Base-by-base conservation (phyloP, 163 green algal species). In the Scenedesmus sp. region DNA sequence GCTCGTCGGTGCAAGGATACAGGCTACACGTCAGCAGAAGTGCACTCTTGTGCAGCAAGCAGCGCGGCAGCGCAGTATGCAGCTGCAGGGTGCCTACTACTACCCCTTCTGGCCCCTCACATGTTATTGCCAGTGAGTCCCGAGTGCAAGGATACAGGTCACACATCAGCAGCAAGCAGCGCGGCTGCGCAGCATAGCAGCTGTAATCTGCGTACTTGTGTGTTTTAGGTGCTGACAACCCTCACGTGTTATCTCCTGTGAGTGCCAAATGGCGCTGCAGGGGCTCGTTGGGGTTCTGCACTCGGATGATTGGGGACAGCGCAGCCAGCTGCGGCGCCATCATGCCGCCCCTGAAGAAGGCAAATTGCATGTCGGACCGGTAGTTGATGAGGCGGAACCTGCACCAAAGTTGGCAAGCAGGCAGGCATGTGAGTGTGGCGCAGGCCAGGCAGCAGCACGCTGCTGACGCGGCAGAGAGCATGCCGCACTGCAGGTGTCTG, bases 361-460 rank as follows among this genome's bases (percentile, higher is more conserved):
- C 93, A 57, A 98, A 96, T 13, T 92, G 92, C 77, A 97, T 83
- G 81, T 94, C 91, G n/a, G 90, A 66, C 0, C 96, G 92, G 85
- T 97, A 94, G 93, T 97, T 98, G 85, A 97, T 93, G 54, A 97
- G 76, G 1, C 93, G 92, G 91, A 98, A 97, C 7, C 96, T 98
- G 96, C 67, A 70, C 16, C 16, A n/a, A 56, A 64, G 57, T 66
- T 12, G 7, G 0, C n/a, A 26, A 20, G 54, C 23, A 60, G 3
- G 64, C 70, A 79, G 70, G 4, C 23, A 79, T 15, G 70, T 15
- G 59, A 52, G 70, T 15, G 59, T 23, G 46, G 67, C 4, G 90
- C 6, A 18, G 6, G 26, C 15, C 55, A 91, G 88, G 34, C 77
- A 59, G 26, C 77, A 2, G 77, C 74, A n/a, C 6, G 13, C 77